Conservation (phyloP, 2,329 filamentous ascomycete genomes). For the Phialemoniopsis sp. region DNA sequence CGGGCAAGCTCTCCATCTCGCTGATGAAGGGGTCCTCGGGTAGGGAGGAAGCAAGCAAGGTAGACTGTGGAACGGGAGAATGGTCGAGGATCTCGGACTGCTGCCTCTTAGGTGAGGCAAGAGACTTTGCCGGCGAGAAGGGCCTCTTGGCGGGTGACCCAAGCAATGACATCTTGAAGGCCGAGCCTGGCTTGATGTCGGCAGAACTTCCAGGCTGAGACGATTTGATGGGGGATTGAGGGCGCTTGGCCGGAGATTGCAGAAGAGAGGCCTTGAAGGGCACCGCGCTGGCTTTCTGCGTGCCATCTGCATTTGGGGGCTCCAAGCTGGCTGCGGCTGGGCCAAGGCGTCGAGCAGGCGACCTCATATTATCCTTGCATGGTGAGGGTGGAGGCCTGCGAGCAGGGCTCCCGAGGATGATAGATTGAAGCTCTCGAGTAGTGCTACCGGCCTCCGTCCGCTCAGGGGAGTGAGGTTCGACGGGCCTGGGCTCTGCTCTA, state of each 20-base stretch:
- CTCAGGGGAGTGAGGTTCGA: not conserved
- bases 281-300: constrained; percentile 19
- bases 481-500: constrained; percentile 20
- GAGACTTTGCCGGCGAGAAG: constrained; percentile 26
- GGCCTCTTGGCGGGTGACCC: constrained; percentile 34
- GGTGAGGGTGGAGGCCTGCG: constrained; percentile 48
- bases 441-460: no score
- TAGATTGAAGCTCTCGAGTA: constrained; percentile 27
- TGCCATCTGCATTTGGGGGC: no score
- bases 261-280: constrained; percentile 35
- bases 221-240: constrained; percentile 36
- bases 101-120: constrained; percentile 25
- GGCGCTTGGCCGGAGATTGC: constrained; percentile 47
- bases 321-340: no score
- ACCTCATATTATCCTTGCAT: constrained; percentile 50
- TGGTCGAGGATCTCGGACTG: constrained; percentile 6
- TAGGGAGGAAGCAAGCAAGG: constrained; percentile 18
- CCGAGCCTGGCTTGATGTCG: constrained; percentile 21
- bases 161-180: constrained; percentile 42
- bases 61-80: constrained; percentile 29
- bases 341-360: constrained; percentile 50
- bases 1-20: constrained; percentile 3
- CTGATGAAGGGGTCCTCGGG: constrained; percentile 1
- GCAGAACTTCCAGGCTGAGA: constrained; percentile 19
- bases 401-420: constrained; percentile 50